phyloP scores from a whole-genome alignment of 1,284 basidiomycete genomes.

The Cutaneotrichosporon mucoides region DNA sequence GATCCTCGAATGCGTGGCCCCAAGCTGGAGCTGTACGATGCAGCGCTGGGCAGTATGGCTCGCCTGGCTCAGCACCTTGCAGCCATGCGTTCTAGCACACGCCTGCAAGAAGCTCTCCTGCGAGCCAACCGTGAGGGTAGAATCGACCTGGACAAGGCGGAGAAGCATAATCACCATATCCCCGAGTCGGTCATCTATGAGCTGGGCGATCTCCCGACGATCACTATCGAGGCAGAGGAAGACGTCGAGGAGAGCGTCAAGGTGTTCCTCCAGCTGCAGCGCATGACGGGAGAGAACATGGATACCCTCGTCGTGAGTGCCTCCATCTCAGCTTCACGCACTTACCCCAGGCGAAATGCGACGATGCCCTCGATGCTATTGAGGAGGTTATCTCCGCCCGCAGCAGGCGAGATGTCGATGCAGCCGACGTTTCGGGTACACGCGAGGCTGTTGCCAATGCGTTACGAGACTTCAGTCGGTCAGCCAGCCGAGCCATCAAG shows the following conservation, averaged over 20 bases:
- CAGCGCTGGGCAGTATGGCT: conserved; percentile 75
- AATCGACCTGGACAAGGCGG: conserved; percentile 45
- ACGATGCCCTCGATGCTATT: conserved; percentile 42
- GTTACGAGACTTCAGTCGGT: conserved; percentile 58
- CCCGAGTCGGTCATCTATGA: conserved; percentile 42
- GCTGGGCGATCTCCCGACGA: conserved; percentile 48
- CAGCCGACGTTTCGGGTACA: conserved; percentile 59
- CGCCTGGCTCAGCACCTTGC: conserved; percentile 85
- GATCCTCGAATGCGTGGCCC: conserved; percentile 51
- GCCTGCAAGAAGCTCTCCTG: conserved; percentile 74
- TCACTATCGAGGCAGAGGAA: conserved; percentile 36
- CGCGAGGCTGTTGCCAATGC: conserved; percentile 64
- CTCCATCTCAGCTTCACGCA: too few species aligned
- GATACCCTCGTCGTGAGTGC: conserved; percentile 70
- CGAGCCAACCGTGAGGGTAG: conserved; percentile 60
- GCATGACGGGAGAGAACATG: conserved; percentile 73
- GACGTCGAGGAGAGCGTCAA: conserved; percentile 63
- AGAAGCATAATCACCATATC: conserved; percentile 16
- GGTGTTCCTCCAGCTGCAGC: conserved; percentile 77
- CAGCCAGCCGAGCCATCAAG: conserved; percentile 74
- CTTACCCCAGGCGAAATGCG: too few species aligned
- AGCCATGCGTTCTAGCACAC: conserved; percentile 74
- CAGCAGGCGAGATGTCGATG: conserved; percentile 4
- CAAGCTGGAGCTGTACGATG: conserved; percentile 65
- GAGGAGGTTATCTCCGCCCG: conserved; percentile 29